A percentile compares a stretch with the other conserved stretches of the same genome.
These are phyloP conservation scores for Aspergillus sp. DNA, from an alignment of 2,329 filamentous ascomycete genomes.

Conservation along the genomic window DNA sequence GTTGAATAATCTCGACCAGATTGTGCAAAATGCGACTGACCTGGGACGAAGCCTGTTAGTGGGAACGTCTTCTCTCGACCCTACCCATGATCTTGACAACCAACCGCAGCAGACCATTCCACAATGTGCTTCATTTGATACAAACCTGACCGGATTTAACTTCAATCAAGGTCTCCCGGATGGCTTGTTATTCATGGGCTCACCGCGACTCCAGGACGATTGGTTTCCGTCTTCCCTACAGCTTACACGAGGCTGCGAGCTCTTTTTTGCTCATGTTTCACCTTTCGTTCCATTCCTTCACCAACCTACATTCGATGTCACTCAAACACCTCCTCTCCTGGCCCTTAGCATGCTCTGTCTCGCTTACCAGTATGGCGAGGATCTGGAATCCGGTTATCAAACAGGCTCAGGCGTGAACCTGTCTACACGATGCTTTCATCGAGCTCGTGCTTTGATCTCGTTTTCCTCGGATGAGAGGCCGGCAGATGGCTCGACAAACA, in stretches of 20 bases:
- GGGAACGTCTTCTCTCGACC: conserved; percentile 10
- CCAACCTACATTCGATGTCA: no score
- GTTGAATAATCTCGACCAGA: no score
- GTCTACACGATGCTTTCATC: no score
- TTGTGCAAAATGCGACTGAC: conserved; percentile 9
- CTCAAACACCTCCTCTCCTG: no score
- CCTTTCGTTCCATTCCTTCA: not conserved
- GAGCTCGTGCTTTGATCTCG: no score
- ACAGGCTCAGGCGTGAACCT: no score
- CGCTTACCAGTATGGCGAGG: no score
- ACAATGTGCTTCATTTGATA: not conserved
- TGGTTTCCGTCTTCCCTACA: conserved; percentile 29
- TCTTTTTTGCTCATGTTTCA: conserved; percentile 34
- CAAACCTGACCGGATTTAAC: not conserved
- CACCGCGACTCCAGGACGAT: conserved; percentile 13
- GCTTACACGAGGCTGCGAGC: conserved; percentile 23
- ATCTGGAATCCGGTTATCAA: no score
- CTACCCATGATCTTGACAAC: conserved; percentile 5
- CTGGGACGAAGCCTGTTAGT: conserved; percentile 12
- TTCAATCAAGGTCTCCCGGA: conserved; percentile 3
- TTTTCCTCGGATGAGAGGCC: no score
- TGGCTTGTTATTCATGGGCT: not conserved
- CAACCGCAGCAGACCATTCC: not conserved
- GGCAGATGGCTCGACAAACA: no score
- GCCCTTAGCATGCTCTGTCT: no score